A percentile compares a stretch with the other conserved stretches of the same genome.
Evolutionary conservation across 768 basidiomycete species (phyloP).

Genomic region (Porphyrellus cyaneotinctus): DNA sequence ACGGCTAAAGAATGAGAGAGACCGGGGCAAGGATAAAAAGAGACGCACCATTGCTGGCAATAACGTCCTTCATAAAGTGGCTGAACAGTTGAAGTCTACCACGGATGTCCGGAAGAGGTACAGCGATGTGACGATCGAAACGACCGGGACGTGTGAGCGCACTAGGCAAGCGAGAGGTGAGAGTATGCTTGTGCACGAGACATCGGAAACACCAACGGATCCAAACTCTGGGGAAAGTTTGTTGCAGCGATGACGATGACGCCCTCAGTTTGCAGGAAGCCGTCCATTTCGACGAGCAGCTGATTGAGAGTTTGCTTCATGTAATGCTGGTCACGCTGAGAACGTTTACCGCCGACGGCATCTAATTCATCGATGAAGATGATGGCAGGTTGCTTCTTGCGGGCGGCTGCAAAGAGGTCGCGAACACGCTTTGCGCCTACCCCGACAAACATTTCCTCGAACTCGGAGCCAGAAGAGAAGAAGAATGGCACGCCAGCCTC

Average conservation of each 20-base stretch:
- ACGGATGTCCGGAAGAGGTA: conserved; percentile 92
- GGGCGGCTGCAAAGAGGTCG: conserved; percentile 89
- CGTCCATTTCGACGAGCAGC: conserved; percentile 95
- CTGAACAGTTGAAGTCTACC: conserved; percentile 89
- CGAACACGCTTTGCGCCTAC: conserved; percentile 93
- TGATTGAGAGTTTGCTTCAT: conserved; percentile 96
- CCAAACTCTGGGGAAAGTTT: conserved; percentile 93
- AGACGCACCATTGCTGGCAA: conserved; percentile 49
- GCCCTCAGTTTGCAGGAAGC: conserved; percentile 89
- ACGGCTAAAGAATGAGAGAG: conserved; percentile 46
- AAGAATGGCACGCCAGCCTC: conserved; percentile 98
- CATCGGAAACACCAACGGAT: conserved; percentile 55
- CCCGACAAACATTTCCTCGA: conserved; percentile 98
- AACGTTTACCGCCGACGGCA: conserved; percentile 88
- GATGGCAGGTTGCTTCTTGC: conserved; percentile 93
- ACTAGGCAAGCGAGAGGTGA: conserved; percentile 37
- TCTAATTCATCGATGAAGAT: conserved; percentile 98
- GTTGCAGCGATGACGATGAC: conserved; percentile 97
- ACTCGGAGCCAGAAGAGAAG: conserved; percentile 94
- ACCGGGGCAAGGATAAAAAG: not conserved
- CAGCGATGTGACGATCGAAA: conserved; percentile 90
- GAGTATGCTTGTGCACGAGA: not conserved
- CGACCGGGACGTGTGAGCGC: conserved; percentile 95
- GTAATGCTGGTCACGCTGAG: conserved; percentile 78
- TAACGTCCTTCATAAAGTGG: conserved; percentile 86